Evolutionary conservation across 306 rosid species (phyloP).

Genomic region (Benincasa hispida): DNA sequence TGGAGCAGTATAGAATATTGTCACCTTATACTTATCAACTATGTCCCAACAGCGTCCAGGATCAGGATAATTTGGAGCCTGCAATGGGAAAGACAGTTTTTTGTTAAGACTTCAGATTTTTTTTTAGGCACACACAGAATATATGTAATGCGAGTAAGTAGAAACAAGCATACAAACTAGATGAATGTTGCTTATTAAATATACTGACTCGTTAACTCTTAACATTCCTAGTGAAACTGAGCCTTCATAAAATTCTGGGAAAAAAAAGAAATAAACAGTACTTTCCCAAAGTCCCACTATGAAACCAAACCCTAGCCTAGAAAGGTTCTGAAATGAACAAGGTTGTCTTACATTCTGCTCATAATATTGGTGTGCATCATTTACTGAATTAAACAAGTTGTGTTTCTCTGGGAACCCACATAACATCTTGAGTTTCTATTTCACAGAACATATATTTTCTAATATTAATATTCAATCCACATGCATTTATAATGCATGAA

Average conservation of each 20-base stretch:
- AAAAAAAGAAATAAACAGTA: neutral
- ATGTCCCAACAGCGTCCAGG: constrained; percentile 95
- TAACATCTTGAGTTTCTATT: neutral
- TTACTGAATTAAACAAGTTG: neutral
- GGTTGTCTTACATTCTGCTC: neutral
- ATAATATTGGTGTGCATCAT: neutral
- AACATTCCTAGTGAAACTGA: neutral
- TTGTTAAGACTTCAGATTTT: neutral
- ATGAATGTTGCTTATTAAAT: neutral
- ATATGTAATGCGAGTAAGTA: neutral
- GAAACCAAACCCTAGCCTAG: neutral
- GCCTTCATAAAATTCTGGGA: neutral
- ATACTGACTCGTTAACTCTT: neutral
- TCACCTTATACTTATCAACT: constrained; percentile 87
- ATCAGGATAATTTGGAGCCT: constrained; percentile 96
- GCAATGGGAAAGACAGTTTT: constrained; percentile 16
- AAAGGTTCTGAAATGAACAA: neutral
- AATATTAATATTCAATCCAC: neutral
- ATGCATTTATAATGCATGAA: neutral
- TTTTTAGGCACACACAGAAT: neutral
- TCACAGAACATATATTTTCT: neutral
- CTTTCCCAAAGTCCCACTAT: neutral
- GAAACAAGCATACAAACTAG: neutral
- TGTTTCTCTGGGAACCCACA: neutral
- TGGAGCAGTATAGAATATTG: constrained; percentile 95